phyloP scores from a whole-genome alignment of 495 filamentous ascomycete genomes.

The Glarea lozoyensis region DNA sequence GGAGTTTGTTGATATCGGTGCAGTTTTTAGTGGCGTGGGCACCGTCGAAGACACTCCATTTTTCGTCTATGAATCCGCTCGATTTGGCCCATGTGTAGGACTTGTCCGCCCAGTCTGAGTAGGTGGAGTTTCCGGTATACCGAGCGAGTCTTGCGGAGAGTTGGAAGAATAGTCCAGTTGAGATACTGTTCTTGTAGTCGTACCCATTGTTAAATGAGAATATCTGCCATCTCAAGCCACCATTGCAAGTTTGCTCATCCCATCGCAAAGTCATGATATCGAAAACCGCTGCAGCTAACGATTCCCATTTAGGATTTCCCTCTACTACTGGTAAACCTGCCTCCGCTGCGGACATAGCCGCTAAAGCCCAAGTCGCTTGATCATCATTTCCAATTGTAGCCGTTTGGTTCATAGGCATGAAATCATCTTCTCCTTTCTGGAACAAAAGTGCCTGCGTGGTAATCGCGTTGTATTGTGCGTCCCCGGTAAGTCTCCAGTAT shows the following conservation, averaged over 20 bases:
- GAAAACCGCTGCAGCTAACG: slow-evolving; percentile 66
- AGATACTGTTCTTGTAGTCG: slow-evolving; percentile 71
- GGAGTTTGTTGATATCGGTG: slow-evolving; percentile 47
- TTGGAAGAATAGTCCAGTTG: slow-evolving; percentile 74
- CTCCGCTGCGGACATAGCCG: slow-evolving; percentile 66
- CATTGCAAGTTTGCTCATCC: slow-evolving; percentile 58
- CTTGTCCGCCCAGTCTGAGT: slow-evolving; percentile 64
- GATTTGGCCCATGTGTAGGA: slow-evolving; percentile 59
- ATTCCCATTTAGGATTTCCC: slow-evolving; percentile 61
- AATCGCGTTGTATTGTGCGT: slow-evolving; percentile 54
- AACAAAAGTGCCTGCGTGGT: slow-evolving; percentile 50
- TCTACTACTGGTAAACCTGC: slow-evolving; percentile 53
- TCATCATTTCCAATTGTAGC: slow-evolving; percentile 75
- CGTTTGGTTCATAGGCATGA: slow-evolving; percentile 59
- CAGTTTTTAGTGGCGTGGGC: slow-evolving; percentile 43
- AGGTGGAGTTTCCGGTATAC: slow-evolving; percentile 70
- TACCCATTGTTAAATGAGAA: slow-evolving; percentile 74
- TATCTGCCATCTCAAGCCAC: slow-evolving; percentile 82
- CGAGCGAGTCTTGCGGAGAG: slow-evolving; percentile 65
- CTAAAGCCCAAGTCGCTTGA: slow-evolving; percentile 72
- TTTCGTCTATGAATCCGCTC: slow-evolving; percentile 49
- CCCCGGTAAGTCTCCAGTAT: slow-evolving; percentile 67
- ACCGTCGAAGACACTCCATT: slow-evolving; percentile 62
- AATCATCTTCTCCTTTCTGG: slow-evolving; percentile 60
- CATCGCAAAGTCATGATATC: slow-evolving; percentile 64